These are phyloP conservation scores for Aspergillus clavatus DNA, from an alignment of 2,329 filamentous ascomycete species.

Conservation along the genomic window DNA sequence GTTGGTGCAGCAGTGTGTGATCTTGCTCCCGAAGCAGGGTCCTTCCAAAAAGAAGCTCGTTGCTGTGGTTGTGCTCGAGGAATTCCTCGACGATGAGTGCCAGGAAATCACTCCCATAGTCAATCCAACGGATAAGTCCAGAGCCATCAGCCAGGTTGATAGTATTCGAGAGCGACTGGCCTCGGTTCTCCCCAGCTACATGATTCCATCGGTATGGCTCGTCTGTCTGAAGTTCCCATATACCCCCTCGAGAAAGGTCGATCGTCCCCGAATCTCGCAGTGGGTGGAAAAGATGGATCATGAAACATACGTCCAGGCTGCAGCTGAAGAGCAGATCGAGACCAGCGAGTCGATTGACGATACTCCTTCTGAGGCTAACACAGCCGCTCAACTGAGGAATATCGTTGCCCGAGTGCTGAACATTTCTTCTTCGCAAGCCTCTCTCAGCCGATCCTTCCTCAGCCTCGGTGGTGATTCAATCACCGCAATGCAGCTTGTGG, in stretches of 20 bases:
- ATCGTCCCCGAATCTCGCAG: neutral
- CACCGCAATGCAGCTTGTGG: slow-evolving; percentile 40
- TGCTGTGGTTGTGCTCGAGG: neutral
- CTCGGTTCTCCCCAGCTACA: neutral
- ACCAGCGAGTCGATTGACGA: neutral
- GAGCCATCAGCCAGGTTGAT: neutral
- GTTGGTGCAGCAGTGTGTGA: neutral
- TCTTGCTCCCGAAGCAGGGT: neutral
- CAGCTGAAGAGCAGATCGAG: neutral
- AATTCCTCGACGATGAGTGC: neutral
- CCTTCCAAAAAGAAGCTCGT: neutral
- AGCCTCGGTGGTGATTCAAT: slow-evolving; percentile 23
- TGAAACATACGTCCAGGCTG: neutral
- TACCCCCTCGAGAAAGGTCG: slow-evolving; percentile 1
- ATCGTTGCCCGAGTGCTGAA: neutral
- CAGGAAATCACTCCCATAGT: neutral
- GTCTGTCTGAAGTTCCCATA: neutral
- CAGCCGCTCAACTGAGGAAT: neutral
- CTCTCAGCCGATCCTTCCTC: neutral
- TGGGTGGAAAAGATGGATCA: neutral
- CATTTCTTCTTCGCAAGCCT: neutral
- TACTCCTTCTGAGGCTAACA: neutral
- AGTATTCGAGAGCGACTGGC: neutral
- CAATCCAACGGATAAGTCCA: neutral
- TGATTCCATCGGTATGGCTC: slow-evolving; percentile 4